Percentiles rank a stretch among this genome's conserved stretches.
Evolutionary conservation across 164 flowering plant genomes (phyloP).

Genomic region (Buxus sempervirens): DNA sequence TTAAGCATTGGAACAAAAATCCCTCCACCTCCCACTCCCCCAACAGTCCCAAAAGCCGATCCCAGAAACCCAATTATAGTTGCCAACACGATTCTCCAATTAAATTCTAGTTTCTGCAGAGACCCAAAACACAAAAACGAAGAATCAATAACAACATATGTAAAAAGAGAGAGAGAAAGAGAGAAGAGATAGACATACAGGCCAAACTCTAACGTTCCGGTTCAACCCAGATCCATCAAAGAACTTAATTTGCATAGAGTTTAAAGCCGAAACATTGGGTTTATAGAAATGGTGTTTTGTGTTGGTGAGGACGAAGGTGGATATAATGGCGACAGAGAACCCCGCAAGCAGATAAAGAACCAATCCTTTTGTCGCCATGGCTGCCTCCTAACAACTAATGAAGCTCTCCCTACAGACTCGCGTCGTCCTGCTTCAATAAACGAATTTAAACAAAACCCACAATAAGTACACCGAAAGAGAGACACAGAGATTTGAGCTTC

Average conservation of each 20-base stretch:
- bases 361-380: constrained; percentile 55
- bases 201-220: constrained; percentile 48
- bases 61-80: constrained; percentile 87
- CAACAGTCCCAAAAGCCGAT: constrained; percentile 90
- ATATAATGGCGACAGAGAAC: constrained; percentile 45
- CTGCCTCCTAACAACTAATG: background rate
- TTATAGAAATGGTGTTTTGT: background rate
- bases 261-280: background rate
- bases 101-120: constrained; percentile 61
- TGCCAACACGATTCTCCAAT: constrained; percentile 68
- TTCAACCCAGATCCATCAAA: background rate
- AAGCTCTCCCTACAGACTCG: background rate
- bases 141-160: background rate
- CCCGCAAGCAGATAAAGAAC: constrained; percentile 52
- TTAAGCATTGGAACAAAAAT: constrained; percentile 97
- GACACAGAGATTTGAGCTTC: too few relatives aligned
- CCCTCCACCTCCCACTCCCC: constrained; percentile 97
- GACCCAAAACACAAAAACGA: background rate
- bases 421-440: too few relatives aligned
- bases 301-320: constrained; percentile 33
- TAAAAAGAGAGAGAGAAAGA: background rate
- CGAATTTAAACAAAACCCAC: too few relatives aligned
- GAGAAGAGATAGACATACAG: constrained; percentile 41
- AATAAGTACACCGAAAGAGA: too few relatives aligned
- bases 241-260: background rate